Evolutionary conservation across 306 rosid genomes (phyloP).

Genomic region (Begonia peltatifolia): DNA sequence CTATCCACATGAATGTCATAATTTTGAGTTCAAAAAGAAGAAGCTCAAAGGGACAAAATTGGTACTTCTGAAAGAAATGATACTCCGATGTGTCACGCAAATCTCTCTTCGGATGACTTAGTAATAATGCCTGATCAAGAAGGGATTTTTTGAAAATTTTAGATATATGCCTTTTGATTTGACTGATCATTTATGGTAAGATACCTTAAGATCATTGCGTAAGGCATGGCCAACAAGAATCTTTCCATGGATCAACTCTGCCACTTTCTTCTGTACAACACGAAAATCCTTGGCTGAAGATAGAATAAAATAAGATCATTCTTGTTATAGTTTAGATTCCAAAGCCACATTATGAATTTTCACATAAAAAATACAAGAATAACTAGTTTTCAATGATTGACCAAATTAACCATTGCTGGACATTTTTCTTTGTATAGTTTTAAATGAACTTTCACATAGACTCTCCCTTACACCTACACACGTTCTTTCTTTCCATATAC

Average conservation of each 20-base stretch:
- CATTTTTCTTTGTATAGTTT: too few relatives aligned
- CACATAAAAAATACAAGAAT: too few relatives aligned
- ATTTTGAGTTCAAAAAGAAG: background rate
- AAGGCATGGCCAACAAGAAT: slow-evolving; percentile 91
- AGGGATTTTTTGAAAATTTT: background rate
- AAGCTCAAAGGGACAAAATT: slow-evolving; percentile 1
- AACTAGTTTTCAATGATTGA: too few relatives aligned
- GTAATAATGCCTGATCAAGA: slow-evolving; percentile 51
- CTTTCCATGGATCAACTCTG: slow-evolving; percentile 65
- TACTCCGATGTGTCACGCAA: slow-evolving; percentile 72
- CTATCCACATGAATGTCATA: background rate
- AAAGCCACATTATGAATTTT: too few relatives aligned
- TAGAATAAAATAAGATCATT: background rate
- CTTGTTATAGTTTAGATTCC: too few relatives aligned
- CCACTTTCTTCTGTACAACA: slow-evolving; percentile 66
- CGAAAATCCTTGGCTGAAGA: slow-evolving; percentile 64
- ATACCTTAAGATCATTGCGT: slow-evolving; percentile 86
- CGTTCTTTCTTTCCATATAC: too few relatives aligned
- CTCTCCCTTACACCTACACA: too few relatives aligned
- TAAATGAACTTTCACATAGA: too few relatives aligned
- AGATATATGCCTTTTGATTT: background rate
- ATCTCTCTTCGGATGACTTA: too few relatives aligned
- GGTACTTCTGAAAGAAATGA: slow-evolving; percentile 53
- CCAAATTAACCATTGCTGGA: too few relatives aligned
- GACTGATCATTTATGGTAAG: background rate